phyloP scores from a whole-genome alignment of 768 basidiomycete genomes.

The Lanmaoa pseudosensibilis region DNA sequence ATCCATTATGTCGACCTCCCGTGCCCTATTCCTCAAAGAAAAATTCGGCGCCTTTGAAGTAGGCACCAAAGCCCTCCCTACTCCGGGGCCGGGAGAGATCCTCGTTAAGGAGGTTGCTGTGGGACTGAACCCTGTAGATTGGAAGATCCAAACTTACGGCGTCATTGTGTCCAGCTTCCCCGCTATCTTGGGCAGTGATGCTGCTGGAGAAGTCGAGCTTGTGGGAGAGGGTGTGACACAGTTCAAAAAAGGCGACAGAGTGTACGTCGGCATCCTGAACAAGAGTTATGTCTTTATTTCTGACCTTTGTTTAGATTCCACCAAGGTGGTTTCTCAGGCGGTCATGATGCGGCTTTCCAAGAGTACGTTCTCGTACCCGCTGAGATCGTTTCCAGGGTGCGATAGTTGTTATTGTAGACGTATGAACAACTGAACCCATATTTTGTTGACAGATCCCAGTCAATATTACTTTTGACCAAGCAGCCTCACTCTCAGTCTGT shows the following conservation, averaged over 20 bases:
- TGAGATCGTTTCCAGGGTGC: conserved; percentile 20
- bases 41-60: conserved; percentile 17
- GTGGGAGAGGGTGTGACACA: conserved; percentile 41
- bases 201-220: conserved; percentile 39
- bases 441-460: conserved; percentile 35
- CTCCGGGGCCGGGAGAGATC: conserved; percentile 43
- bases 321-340: conserved; percentile 1
- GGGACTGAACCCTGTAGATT: conserved; percentile 47
- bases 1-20: conserved; percentile 13
- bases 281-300: not conserved
- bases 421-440: conserved; percentile 10
- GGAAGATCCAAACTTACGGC: conserved; percentile 23
- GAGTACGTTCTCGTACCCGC: conserved; percentile 26
- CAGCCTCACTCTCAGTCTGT: conserved; percentile 37
- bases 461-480: conserved; percentile 39
- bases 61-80: conserved; percentile 6
- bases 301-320: conserved; percentile 17
- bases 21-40: conserved; percentile 20
- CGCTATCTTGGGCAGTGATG: conserved; percentile 38
- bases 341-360: conserved; percentile 26
- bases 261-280: conserved; percentile 4
- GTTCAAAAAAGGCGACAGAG: conserved; percentile 37
- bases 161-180: conserved; percentile 29
- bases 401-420: not conserved
- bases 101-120: conserved; percentile 43